Conservation (phyloP, 192 early-diverging fungal species). For the Entomortierella chlamydospora region DNA sequence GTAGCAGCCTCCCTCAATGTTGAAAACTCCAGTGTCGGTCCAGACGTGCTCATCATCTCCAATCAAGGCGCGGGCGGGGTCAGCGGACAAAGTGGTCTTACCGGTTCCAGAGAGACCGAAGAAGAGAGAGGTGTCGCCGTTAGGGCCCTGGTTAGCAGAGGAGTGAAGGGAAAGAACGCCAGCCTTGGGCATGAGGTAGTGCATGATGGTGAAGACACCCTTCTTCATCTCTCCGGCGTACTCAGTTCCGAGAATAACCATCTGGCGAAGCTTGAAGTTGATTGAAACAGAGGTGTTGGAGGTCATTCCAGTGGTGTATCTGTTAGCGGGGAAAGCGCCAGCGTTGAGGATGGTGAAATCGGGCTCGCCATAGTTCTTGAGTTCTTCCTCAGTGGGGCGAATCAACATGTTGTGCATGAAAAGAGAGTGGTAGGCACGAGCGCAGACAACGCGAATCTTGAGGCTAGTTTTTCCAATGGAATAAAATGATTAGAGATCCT, state of each 20-base stretch:
- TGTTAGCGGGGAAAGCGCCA: conserved; percentile 93
- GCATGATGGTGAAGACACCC: conserved; percentile 98
- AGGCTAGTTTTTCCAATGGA: conserved; percentile 56
- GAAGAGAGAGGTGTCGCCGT: conserved; percentile 95
- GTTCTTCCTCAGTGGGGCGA: conserved; percentile 91
- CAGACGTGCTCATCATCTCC: conserved; percentile 99
- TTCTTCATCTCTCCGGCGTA: conserved; percentile 99
- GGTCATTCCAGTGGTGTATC: conserved; percentile 95
- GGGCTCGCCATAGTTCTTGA: conserved; percentile 91
- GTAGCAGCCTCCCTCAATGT: conserved; percentile 99
- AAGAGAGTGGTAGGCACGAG: conserved; percentile 95
- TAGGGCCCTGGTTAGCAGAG: conserved; percentile 92
- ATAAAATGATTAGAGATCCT: neutral
- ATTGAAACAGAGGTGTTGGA: conserved; percentile 92
- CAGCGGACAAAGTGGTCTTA: conserved; percentile 97
- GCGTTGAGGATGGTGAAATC: conserved; percentile 99
- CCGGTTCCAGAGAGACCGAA: conserved; percentile 98
- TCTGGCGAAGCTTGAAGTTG: conserved; percentile 94
- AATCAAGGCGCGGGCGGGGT: conserved; percentile 92
- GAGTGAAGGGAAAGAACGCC: conserved; percentile 92
- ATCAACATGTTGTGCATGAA: conserved; percentile 99
- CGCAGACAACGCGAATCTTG: conserved; percentile 96
- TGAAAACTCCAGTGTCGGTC: conserved; percentile 96
- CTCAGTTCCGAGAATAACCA: conserved; percentile 98
- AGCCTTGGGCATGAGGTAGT: conserved; percentile 97